phyloP scores from a whole-genome alignment of 192 early-diverging fungal genomes.

The Coemansia guatemalensis region DNA sequence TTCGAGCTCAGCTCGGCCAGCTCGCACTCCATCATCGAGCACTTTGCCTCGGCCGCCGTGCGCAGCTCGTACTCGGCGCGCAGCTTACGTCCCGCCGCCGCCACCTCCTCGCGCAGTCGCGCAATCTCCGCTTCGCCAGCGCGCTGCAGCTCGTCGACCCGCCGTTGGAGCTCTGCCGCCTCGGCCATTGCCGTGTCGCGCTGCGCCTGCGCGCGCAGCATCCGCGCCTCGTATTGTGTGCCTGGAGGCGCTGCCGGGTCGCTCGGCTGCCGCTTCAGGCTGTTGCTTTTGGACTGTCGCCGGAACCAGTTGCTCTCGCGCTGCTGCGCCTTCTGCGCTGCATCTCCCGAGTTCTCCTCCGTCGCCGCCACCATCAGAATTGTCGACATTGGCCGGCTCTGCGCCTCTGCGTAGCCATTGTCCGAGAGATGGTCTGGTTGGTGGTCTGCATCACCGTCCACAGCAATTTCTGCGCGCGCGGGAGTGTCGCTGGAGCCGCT shows the following conservation, averaged over 20 bases:
- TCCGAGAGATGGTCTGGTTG: background rate
- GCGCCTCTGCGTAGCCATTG: background rate
- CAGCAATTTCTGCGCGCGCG: background rate
- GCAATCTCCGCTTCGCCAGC: slow-evolving; percentile 16
- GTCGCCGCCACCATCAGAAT: slow-evolving; percentile 43
- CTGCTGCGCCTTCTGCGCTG: background rate
- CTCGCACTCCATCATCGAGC: slow-evolving; percentile 49
- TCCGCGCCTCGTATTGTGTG: slow-evolving; percentile 24
- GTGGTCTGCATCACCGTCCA: background rate
- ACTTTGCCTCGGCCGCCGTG: slow-evolving; percentile 50
- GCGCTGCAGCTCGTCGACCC: slow-evolving; percentile 16
- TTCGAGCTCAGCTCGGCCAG: slow-evolving; percentile 51
- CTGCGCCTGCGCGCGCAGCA: slow-evolving; percentile 44
- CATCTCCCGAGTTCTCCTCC: slow-evolving; percentile 23
- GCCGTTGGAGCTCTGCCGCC: slow-evolving; percentile 22
- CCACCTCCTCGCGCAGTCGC: slow-evolving; percentile 23
- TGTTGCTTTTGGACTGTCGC: slow-evolving; percentile 28
- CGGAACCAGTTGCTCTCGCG: slow-evolving; percentile 43
- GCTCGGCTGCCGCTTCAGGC: background rate
- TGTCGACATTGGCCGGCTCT: slow-evolving; percentile 25
- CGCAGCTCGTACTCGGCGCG: slow-evolving; percentile 45
- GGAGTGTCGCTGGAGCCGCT: background rate
- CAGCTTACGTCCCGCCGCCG: slow-evolving; percentile 21
- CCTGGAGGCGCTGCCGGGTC: background rate
- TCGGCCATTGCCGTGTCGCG: slow-evolving; percentile 36